Evolutionary conservation across 108 stramenopile genomes (phyloP).

Genomic region (Cyclotella atomus): DNA sequence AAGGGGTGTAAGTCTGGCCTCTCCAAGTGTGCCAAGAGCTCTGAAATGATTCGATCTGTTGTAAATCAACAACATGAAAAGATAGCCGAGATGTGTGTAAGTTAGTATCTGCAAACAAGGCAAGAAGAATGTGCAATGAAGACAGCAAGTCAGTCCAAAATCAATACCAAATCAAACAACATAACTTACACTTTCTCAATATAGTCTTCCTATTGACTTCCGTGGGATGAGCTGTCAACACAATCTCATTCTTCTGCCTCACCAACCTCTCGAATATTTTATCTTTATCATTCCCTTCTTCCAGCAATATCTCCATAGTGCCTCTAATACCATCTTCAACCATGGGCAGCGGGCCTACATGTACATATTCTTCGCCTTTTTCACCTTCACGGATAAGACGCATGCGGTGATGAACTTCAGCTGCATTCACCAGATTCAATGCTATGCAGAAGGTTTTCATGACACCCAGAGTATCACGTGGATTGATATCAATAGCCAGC

Average conservation of each 20-base stretch:
- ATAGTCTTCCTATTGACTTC: slow-evolving; percentile 88
- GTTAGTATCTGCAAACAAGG: background rate
- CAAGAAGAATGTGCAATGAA: background rate
- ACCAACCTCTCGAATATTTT: slow-evolving; percentile 85
- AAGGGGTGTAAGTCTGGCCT: slow-evolving; percentile 75
- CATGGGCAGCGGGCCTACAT: slow-evolving; percentile 72
- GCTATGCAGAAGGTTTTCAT: slow-evolving; percentile 74
- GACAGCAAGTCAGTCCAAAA: too few species aligned
- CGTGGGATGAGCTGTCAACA: slow-evolving; percentile 97
- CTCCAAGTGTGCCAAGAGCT: slow-evolving; percentile 65
- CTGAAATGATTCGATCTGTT: slow-evolving; percentile 67
- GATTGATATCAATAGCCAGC: slow-evolving; percentile 53
- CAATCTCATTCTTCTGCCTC: slow-evolving; percentile 93
- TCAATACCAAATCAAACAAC: too few species aligned
- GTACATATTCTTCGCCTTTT: slow-evolving; percentile 2
- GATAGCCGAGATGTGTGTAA: too few species aligned
- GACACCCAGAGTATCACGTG: slow-evolving; percentile 72
- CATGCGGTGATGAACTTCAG: slow-evolving; percentile 87
- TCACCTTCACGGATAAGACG: slow-evolving; percentile 59
- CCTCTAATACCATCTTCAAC: slow-evolving; percentile 80
- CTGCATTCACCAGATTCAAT: slow-evolving; percentile 81
- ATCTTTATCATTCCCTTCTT: slow-evolving; percentile 56
- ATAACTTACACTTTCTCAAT: slow-evolving; percentile 57
- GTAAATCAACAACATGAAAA: background rate
- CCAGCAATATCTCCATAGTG: slow-evolving; percentile 68